Percentiles rank a stretch among this genome's conserved stretches.
These are phyloP conservation scores for Arctostaphylos glauca DNA, from an alignment of 148 eudicot species.

Conservation along the genomic window DNA sequence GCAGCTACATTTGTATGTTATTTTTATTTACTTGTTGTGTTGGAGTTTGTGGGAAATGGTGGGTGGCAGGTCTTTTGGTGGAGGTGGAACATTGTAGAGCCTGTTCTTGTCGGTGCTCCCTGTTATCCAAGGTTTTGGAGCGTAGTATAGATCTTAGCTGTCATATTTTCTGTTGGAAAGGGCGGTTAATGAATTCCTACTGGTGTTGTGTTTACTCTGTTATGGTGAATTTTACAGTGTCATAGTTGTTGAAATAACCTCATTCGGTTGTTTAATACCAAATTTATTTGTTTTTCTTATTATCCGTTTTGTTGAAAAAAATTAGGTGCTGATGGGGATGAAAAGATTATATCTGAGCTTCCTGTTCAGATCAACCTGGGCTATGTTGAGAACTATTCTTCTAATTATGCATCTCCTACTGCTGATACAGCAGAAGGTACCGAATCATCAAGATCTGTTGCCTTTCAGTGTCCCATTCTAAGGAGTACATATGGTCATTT, in stretches of 20 bases:
- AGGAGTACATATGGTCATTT: slow-evolving; percentile 42
- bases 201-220: background rate
- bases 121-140: background rate
- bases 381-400: slow-evolving; percentile 34
- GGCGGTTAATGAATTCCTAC: background rate
- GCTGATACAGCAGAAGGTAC: slow-evolving; percentile 25
- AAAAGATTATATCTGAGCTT: slow-evolving; percentile 25
- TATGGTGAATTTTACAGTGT: background rate
- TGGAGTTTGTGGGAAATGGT: background rate
- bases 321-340: slow-evolving; percentile 20
- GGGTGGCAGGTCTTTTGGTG: background rate
- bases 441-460: slow-evolving; percentile 21
- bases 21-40: background rate
- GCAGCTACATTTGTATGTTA: background rate
- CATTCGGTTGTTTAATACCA: background rate
- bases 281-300: background rate
- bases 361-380: slow-evolving; percentile 17
- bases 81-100: background rate
- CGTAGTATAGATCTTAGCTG: background rate
- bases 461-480: slow-evolving; percentile 25
- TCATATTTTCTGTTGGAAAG: background rate
- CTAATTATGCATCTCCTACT: slow-evolving; percentile 25
- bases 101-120: background rate
- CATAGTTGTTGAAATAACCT: background rate
- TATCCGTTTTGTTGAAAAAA: slow-evolving; percentile 5